Evolutionary conservation across 371 early-diverging fungal genomes (phyloP).

Genomic region (Amoeboaphelidium protococcarum): DNA sequence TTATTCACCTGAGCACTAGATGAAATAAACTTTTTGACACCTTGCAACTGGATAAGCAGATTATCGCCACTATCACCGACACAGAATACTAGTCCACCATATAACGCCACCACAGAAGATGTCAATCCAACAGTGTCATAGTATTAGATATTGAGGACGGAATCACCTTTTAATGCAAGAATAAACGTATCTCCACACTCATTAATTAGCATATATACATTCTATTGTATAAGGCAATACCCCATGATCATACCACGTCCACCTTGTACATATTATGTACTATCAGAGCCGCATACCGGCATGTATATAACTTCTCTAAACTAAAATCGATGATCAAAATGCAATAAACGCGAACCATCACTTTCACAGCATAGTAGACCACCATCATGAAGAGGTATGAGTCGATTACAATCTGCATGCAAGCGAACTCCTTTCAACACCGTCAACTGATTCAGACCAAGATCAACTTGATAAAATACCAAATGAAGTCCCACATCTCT

Average conservation of each 20-base stretch:
- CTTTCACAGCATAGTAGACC: conserved; percentile 88
- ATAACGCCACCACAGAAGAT: too few relatives aligned
- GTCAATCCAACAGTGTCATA: too few relatives aligned
- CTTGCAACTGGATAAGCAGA: conserved; percentile 60
- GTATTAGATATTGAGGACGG: too few relatives aligned
- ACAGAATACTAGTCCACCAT: too few relatives aligned
- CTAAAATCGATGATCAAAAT: too few relatives aligned
- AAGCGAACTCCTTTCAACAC: conserved; percentile 71
- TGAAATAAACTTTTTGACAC: conserved; percentile 47
- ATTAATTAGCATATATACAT: too few relatives aligned
- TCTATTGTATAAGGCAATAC: too few relatives aligned
- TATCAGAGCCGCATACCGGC: neutral
- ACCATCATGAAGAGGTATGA: conserved; percentile 59
- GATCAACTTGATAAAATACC: conserved; percentile 87
- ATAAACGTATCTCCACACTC: too few relatives aligned
- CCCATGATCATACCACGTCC: too few relatives aligned
- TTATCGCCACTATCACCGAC: neutral
- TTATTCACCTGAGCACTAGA: conserved; percentile 73
- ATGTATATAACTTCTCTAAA: conserved; percentile 50
- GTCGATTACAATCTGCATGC: conserved; percentile 39
- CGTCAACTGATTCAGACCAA: conserved; percentile 91
- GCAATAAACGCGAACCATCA: too few relatives aligned
- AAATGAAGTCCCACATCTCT: conserved; percentile 21
- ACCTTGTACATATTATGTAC: neutral
- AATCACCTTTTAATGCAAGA: too few relatives aligned